Evolutionary conservation across 1,284 basidiomycete species (phyloP).

Genomic region (Fistulina hepatica): DNA sequence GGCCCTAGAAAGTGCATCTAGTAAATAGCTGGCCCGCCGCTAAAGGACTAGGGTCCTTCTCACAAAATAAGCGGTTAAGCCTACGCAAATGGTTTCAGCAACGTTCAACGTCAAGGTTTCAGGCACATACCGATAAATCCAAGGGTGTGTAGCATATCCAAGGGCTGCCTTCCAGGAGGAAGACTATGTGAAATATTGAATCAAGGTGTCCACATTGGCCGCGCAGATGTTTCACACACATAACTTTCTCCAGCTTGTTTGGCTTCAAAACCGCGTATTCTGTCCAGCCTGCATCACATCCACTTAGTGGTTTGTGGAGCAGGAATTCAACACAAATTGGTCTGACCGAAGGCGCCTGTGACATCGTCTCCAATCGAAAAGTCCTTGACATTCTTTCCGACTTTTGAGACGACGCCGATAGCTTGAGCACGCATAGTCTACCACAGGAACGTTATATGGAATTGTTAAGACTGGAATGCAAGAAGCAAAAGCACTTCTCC

Average conservation of each 20-base stretch:
- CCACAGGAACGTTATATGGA: not conserved
- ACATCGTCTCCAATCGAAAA: slow-evolving; percentile 62
- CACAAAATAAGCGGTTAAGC: not conserved
- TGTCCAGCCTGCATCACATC: slow-evolving; percentile 50
- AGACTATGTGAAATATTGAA: slow-evolving; percentile 28
- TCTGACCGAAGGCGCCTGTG: slow-evolving; percentile 41
- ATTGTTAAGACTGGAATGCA: not conserved
- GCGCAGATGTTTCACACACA: slow-evolving; percentile 28
- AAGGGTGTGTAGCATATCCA: slow-evolving; percentile 73
- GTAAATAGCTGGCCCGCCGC: slow-evolving; percentile 3
- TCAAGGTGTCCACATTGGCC: not conserved
- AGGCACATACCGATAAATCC: slow-evolving; percentile 75
- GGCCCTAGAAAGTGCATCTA: slow-evolving; percentile 39
- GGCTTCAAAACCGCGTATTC: slow-evolving; percentile 63
- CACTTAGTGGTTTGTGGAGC: not conserved
- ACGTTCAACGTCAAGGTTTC: slow-evolving; percentile 51
- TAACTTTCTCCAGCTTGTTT: slow-evolving; percentile 37
- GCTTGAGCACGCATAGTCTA: slow-evolving; percentile 63
- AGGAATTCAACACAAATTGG: not conserved
- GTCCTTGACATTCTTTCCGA: slow-evolving; percentile 39
- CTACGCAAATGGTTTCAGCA: slow-evolving; percentile 1
- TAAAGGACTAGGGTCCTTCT: not conserved
- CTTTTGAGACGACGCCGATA: slow-evolving; percentile 58
- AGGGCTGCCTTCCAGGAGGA: slow-evolving; percentile 40
- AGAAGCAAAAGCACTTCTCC: slow-evolving; percentile 46